Evolutionary conservation across 2,329 filamentous ascomycete species (phyloP), one percentile per base, ranked within the genome.

Genomic region (Aspergillus quadrilineatus): DNA sequence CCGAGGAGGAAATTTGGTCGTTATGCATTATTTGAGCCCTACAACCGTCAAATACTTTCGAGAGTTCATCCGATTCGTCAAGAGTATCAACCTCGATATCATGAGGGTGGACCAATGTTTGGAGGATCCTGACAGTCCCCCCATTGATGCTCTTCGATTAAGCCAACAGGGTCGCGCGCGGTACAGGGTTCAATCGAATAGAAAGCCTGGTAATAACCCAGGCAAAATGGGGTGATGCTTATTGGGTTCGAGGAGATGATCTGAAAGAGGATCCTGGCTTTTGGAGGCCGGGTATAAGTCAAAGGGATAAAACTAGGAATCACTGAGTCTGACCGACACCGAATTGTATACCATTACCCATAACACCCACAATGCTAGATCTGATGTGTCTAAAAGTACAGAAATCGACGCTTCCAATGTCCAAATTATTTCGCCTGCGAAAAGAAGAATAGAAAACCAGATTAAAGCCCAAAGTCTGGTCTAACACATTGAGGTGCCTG

Each of bases 91-190:
- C 4, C 85, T 87, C 76, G 77, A 81, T 68, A 76, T 87, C 41
- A 87, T 88, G 85, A 78, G 85, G 41, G 81, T 87, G 44, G 85
- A 87, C 65, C 85, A 87, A 73, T 88, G 85, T 65, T 77, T 88
- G 79, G 79, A 81, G 71, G 85, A 87, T 68, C 83, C 82, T 0
- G 46, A 52, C 6, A 65, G 62, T 44, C 66, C 69, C 4, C 55
- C 56, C 6, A 15, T 68, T 37, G 34, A 39, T n/a, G 17, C 43
- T 8, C 14, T 17, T 22, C 50, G 26, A 30, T 14, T 30, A 14
- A 34, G 22, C 8, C 15, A 39, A 7, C 17, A 14, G 5, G 34
- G 43, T 4, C 12, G 7, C 5, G 34, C 32, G 14, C 43, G 34
- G 32, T 47, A 53, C 34, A 53, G 34, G 50, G 30, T 53, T 14